Conservation (phyloP, 148 eudicot species). For the Vaccinium myrtillus region DNA sequence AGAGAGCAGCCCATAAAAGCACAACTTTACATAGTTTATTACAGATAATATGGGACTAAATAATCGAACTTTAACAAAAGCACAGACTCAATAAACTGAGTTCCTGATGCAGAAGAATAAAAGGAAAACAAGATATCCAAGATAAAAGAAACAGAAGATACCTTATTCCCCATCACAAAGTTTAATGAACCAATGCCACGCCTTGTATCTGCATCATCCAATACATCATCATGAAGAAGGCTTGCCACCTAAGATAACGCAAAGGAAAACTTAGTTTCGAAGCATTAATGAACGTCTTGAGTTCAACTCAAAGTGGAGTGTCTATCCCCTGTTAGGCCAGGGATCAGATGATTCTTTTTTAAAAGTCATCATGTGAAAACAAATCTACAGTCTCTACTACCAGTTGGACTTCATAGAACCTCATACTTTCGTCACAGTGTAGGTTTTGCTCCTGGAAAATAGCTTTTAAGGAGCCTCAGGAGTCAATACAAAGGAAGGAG, state of each 20-base stretch:
- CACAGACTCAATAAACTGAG: neutral
- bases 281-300: conserved; percentile 4
- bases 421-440: neutral
- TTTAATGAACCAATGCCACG: conserved; percentile 82
- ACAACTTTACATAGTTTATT: neutral
- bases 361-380: neutral
- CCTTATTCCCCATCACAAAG: conserved; percentile 82
- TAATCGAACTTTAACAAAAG: neutral
- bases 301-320: neutral
- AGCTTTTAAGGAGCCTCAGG: neutral
- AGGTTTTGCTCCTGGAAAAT: neutral
- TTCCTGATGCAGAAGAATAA: neutral
- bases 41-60: neutral
- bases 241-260: conserved; percentile 73
- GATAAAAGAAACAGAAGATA: conserved; percentile 18
- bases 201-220: conserved; percentile 98
- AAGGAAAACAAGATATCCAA: neutral
- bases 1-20: no score
- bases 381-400: neutral
- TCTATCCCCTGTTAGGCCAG: neutral
- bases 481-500: neutral
- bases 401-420: neutral
- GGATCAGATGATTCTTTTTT: neutral
- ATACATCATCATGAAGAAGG: conserved; percentile 97
- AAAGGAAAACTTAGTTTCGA: neutral